Base-by-base conservation (phyloP, 225 moss, liverwort and hornwort species). In the Sphagnum tenellum region DNA sequence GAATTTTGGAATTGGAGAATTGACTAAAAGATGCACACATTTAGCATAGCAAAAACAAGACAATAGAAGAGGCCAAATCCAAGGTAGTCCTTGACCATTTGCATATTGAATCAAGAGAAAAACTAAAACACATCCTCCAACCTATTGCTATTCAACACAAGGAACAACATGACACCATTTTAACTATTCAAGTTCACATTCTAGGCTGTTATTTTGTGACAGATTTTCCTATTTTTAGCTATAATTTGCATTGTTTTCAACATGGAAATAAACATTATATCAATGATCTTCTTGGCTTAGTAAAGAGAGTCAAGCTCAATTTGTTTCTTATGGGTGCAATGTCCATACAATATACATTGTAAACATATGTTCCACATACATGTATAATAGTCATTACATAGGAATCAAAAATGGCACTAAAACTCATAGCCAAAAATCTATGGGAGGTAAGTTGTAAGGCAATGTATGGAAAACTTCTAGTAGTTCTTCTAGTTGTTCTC, bases 371-470 rank as follows among this genome's bases (percentile, higher is more conserved):
- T 29, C 29, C 0, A 29, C 0, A 29, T 29, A 29, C 29, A 29
- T 29, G 29, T 29, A 29, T 29, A 29, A 29, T 1, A 29, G 1
- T 29, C 29, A 1, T 44, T 82, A 50, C 71, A 69, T 70, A 96
- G 88, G 92, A 92, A 64, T 82, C 78, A 64, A 92, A 92, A 64
- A 87, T 88, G 75, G 92, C 92, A 56, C 80, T 82, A 60, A 88
- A 92, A 46, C 81, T 81, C 60, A 79, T 82, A 70, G 88, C 92
- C 49, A 90, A 96, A 66, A 86, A 78, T 67, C 82, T 90, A 10
- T 74, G 96, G 68, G 73, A 90, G 88, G 96, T 92, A 83, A 51
- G 45, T 3, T 50, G 29, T 29, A 29, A 29, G 1, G 29, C 29
- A 29, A 29, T 29, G 29, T 29, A 29, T 29, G 1, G 29, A 29